Evolutionary conservation across 805 yeast genomes (phyloP).

Genomic region (Metschnikowia picachoensis): DNA sequence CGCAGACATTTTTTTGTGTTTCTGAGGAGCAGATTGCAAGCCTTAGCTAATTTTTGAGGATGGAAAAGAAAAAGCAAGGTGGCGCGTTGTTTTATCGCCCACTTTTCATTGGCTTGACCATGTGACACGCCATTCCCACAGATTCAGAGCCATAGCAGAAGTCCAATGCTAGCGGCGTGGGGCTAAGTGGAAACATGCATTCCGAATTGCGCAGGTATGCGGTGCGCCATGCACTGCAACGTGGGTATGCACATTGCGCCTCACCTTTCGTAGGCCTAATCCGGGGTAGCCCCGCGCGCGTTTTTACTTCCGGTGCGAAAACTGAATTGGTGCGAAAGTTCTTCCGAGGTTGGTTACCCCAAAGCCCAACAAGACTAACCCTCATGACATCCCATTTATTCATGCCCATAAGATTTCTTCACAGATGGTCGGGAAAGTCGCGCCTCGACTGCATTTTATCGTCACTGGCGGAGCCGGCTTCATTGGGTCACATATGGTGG

Average conservation of each 20-base stretch:
- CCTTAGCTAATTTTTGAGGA: background rate
- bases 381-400: too few relatives aligned
- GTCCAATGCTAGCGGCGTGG: too few relatives aligned
- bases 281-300: too few relatives aligned
- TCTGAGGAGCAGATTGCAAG: background rate
- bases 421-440: background rate
- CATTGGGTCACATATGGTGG: conserved; percentile 47
- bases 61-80: background rate
- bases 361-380: too few relatives aligned
- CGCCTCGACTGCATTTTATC: conserved; percentile 22
- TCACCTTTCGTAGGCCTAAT: background rate
- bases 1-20: conserved; percentile 3
- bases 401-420: too few relatives aligned
- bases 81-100: background rate
- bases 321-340: too few relatives aligned
- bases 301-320: too few relatives aligned
- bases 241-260: background rate
- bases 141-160: too few relatives aligned
- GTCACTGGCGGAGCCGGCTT: conserved; percentile 60
- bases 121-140: too few relatives aligned
- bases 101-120: too few relatives aligned
- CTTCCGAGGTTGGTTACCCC: too few relatives aligned
- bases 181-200: background rate
- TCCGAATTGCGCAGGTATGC: background rate
- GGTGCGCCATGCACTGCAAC: background rate